Base-by-base conservation (phyloP, 2,329 filamentous ascomycete species). In the Ophiostoma himal-ulmi region DNA sequence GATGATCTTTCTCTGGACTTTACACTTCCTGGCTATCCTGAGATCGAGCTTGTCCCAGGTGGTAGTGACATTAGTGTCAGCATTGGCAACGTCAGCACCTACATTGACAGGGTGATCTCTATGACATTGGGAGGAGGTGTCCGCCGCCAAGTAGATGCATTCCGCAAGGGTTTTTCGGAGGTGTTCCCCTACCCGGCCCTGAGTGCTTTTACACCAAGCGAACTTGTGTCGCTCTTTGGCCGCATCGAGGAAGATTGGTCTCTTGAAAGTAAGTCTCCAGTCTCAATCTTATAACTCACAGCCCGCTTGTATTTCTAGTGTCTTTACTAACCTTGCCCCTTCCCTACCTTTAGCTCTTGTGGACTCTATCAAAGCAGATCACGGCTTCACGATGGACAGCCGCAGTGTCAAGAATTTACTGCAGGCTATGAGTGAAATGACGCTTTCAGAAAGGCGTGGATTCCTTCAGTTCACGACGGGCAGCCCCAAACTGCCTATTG, bases 371-470 rank as follows among this genome's bases (percentile, higher is more conserved):
- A 99, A 99, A 82, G 95, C 95, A 37, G 95, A 99, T 76, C 95
- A 99, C 78, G 95, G 95, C 10, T 99, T 92, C 83, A 99, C 98
- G 76, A 95, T 99, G 87, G 95, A 99, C 78, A 98, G 94, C 83
- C 92, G 90, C 82, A 97, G 91, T 77, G 93, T 99, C 67, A 93
- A 90, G 76, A 98, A 99, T 76, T 79, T 99, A 74, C 84, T 99
- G 22, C 93, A 97, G 76, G 90, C 90, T 11, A 98, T 99, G 95
- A 97, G 93, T 78, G 91, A 96, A 77, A 85, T 97, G 69, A 86
- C 86, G 8, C 80, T 85, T 1, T 80, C 88, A 64, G 88, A 96
- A 78, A 91, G 94, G 72, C 90, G 95, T 62, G 93, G 97, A 76
- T 99, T 99, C 81, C 83, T 99, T 75, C 95, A 99, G 77, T 99